Percentiles rank a stretch among this genome's conserved stretches.
phyloP scores from a whole-genome alignment of 768 basidiomycete species.

The Lentinula sp. region DNA sequence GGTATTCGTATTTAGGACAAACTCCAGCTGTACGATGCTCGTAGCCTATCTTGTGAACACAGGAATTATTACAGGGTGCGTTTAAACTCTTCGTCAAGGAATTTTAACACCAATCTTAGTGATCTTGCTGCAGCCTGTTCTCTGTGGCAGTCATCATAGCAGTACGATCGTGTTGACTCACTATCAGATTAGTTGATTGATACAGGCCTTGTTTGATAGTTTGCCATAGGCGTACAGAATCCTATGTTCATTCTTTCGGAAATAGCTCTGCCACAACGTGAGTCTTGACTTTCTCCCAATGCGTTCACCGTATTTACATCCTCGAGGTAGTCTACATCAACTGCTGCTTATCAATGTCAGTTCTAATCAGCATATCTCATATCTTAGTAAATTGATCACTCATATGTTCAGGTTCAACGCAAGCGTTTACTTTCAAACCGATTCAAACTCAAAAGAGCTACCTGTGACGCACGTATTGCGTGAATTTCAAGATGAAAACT shows the following conservation, averaged over 20 bases:
- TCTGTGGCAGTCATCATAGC: not conserved
- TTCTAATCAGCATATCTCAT: not conserved
- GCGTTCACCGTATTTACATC: not conserved
- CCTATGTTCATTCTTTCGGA: not conserved
- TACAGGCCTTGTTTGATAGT: not conserved
- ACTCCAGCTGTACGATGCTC: not conserved
- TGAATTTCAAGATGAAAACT: not conserved
- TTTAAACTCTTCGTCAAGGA: not conserved
- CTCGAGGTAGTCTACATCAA: not conserved
- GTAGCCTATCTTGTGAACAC: conserved; percentile 4
- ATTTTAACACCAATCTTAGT: not conserved
- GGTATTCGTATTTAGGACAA: not conserved
- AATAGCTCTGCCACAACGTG: not conserved
- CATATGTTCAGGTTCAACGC: not conserved
- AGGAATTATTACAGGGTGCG: conserved; percentile 1
- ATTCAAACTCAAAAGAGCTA: not conserved
- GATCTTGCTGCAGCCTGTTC: not conserved
- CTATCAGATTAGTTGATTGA: not conserved
- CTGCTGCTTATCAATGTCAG: conserved; percentile 4
- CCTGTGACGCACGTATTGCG: not conserved
- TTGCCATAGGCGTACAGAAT: not conserved
- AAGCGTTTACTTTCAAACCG: not conserved
- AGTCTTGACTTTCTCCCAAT: not conserved
- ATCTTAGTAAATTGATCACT: not conserved
- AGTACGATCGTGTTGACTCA: not conserved